Evolutionary conservation across 2,329 filamentous ascomycete genomes (phyloP).

Genomic region (Fusarium albosuccineum): DNA sequence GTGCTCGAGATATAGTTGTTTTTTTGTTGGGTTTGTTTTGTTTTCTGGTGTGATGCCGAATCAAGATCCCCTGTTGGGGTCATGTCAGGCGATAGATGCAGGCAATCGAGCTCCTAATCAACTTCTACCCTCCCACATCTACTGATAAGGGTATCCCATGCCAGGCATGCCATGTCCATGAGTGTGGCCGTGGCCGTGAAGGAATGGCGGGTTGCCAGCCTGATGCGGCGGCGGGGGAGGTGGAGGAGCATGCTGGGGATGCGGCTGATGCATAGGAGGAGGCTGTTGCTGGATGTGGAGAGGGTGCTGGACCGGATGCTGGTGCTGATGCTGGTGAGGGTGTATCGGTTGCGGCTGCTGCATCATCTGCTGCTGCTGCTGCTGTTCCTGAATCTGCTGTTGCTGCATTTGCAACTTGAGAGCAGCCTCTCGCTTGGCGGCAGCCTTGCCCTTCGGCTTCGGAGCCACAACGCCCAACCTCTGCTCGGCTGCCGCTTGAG

Average conservation of each 20-base stretch:
- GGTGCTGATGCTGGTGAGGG: slow-evolving; percentile 36
- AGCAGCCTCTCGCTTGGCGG: slow-evolving; percentile 50
- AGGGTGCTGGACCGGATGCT: slow-evolving; percentile 28
- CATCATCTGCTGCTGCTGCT: slow-evolving; percentile 25
- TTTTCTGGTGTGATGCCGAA: background rate
- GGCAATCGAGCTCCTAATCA: background rate
- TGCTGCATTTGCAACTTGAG: slow-evolving; percentile 44
- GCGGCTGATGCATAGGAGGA: slow-evolving; percentile 32
- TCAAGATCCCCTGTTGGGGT: background rate
- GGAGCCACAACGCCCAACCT: slow-evolving; percentile 53
- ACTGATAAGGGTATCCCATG: slow-evolving; percentile 47
- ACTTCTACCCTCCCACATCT: slow-evolving; percentile 17
- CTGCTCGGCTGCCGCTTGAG: slow-evolving; percentile 57
- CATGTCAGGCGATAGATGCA: background rate
- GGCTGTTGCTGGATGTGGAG: slow-evolving; percentile 31
- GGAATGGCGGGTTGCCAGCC: slow-evolving; percentile 37
- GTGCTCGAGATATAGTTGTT: slow-evolving; percentile 13
- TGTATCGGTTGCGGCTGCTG: slow-evolving; percentile 32
- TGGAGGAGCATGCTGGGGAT: slow-evolving; percentile 36
- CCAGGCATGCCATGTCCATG: slow-evolving; percentile 43
- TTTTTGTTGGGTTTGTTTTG: slow-evolving; percentile 13
- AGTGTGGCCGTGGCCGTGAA: slow-evolving; percentile 37
- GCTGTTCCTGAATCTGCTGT: slow-evolving; percentile 32
- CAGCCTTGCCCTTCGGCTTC: slow-evolving; percentile 54
- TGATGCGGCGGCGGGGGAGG: slow-evolving; percentile 42